phyloP scores from a whole-genome alignment of 805 yeast species.

The Middelhovenomyces tepae region DNA sequence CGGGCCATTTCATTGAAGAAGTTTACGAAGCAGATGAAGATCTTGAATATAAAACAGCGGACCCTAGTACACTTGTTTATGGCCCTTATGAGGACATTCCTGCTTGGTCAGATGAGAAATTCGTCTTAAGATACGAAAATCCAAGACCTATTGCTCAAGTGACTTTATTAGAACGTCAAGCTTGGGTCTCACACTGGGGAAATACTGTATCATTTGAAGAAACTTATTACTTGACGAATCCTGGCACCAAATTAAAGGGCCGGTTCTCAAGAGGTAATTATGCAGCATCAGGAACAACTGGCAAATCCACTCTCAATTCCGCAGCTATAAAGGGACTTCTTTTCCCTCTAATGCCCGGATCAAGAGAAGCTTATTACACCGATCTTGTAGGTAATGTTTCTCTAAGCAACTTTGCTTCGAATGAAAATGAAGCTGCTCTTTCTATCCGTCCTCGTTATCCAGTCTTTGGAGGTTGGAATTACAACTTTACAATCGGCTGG shows the following conservation, averaged over 20 bases:
- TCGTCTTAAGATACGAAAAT: conserved; percentile 54
- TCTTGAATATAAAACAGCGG: conserved; percentile 26
- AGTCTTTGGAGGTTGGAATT: conserved; percentile 93
- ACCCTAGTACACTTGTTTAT: conserved; percentile 32
- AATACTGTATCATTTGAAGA: conserved; percentile 69
- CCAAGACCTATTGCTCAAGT: conserved; percentile 58
- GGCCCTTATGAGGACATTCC: conserved; percentile 44
- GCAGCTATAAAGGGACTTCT: conserved; percentile 57
- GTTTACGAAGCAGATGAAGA: conserved; percentile 27
- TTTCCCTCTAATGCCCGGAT: conserved; percentile 41
- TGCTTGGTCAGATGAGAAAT: conserved; percentile 40
- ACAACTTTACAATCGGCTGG: conserved; percentile 96
- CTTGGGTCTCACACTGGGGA: conserved; percentile 88
- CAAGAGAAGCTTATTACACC: conserved; percentile 66
- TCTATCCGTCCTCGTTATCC: conserved; percentile 83
- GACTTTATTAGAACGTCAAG: conserved; percentile 52
- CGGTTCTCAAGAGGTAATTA: conserved; percentile 71
- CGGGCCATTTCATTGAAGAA: background rate
- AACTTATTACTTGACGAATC: conserved; percentile 69
- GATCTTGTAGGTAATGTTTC: conserved; percentile 93
- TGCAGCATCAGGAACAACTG: conserved; percentile 41
- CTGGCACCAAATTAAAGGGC: conserved; percentile 54
- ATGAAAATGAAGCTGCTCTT: conserved; percentile 33
- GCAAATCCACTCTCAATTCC: conserved; percentile 34
- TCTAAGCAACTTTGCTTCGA: conserved; percentile 41